Conservation (phyloP, 2,329 filamentous ascomycete genomes). For the Metarhizium robertsii region DNA sequence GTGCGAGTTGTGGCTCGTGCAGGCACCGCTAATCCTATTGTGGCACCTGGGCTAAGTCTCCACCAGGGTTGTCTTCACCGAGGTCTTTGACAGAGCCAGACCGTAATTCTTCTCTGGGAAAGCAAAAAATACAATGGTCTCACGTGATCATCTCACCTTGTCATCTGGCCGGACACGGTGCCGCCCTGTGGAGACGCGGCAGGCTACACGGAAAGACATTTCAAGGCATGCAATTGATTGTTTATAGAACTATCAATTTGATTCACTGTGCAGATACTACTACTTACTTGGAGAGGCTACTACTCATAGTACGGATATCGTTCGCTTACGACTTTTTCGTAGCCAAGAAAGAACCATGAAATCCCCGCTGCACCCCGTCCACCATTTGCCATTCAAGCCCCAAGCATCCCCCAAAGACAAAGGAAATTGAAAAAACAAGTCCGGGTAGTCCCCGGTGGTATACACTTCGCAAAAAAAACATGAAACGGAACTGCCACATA, state of each 20-base stretch:
- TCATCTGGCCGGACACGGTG: background rate
- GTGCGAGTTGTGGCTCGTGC: constrained; percentile 15
- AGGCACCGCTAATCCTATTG: constrained; percentile 4
- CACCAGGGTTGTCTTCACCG: constrained; percentile 8
- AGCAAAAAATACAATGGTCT: background rate
- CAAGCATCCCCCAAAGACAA: constrained; percentile 7
- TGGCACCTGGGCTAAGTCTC: constrained; percentile 4
- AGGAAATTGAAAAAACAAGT: constrained; percentile 8
- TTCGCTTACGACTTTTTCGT: constrained; percentile 16
- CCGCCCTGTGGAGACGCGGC: background rate
- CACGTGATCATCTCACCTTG: background rate
- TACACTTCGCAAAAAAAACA: constrained; percentile 7
- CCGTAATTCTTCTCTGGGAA: background rate
- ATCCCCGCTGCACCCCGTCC: constrained; percentile 1
- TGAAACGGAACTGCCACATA: constrained; percentile 10
- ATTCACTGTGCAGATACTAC: background rate
- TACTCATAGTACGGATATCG: constrained; percentile 14
- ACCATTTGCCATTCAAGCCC: background rate
- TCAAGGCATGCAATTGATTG: background rate
- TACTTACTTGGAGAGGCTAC: background rate
- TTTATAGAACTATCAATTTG: constrained; percentile 1
- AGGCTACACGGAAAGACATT: background rate
- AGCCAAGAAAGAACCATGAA: constrained; percentile 18
- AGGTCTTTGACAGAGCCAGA: background rate
- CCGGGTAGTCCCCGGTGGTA: constrained; percentile 3